Evolutionary conservation across 305 asterid species (phyloP).

Genomic region (Fraxinus platypoda): DNA sequence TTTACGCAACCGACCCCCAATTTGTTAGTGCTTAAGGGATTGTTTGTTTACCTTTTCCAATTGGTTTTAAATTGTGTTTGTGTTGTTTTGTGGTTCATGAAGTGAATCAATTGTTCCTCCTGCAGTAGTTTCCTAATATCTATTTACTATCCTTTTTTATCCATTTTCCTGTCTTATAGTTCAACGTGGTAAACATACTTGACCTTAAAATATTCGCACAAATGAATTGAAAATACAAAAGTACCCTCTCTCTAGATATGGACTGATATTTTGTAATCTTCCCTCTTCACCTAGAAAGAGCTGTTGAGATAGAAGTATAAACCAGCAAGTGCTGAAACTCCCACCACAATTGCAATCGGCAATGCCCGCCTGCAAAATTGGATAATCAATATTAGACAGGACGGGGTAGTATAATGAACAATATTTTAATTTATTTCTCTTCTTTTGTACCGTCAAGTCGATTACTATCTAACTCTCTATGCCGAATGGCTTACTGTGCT

Average conservation of each 20-base stretch:
- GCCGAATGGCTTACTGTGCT: neutral
- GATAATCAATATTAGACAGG: neutral
- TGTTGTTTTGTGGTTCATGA: neutral
- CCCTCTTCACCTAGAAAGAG: constrained; percentile 29
- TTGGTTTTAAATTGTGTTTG: neutral
- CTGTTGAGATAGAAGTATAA: constrained; percentile 70
- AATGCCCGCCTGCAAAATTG: constrained; percentile 50
- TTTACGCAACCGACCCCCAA: neutral
- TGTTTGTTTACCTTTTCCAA: neutral
- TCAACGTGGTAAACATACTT: neutral
- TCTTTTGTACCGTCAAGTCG: neutral
- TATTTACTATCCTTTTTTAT: neutral
- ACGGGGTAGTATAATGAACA: neutral
- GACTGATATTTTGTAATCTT: neutral
- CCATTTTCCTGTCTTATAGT: neutral
- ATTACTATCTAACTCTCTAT: neutral
- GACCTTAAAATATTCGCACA: neutral
- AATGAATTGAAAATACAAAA: neutral
- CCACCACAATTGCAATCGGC: constrained; percentile 75
- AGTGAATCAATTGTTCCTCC: neutral
- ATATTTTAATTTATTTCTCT: neutral
- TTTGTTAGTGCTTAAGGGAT: neutral
- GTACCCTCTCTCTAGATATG: neutral
- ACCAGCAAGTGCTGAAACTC: constrained; percentile 62
- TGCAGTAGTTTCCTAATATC: neutral